Evolutionary conservation across 805 yeast genomes (phyloP).

Genomic region (Metschnikowia cerradonensis): DNA sequence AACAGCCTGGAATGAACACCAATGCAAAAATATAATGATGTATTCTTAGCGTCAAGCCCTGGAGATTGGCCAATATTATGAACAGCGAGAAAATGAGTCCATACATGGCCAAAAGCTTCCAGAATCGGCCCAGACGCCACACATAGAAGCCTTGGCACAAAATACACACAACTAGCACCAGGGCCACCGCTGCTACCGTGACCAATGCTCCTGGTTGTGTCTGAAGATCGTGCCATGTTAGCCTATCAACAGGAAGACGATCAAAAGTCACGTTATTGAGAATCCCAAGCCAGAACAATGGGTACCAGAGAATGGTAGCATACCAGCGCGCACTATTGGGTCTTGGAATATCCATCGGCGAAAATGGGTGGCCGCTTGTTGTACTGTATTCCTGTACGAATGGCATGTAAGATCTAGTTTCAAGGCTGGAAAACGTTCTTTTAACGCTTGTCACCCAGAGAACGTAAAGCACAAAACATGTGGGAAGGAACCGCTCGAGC

Average conservation of each 20-base stretch:
- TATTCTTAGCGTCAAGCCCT: conserved; percentile 69
- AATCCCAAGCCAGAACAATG: conserved; percentile 78
- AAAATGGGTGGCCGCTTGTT: neutral
- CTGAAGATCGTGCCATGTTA: conserved; percentile 66
- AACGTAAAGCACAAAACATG: conserved; percentile 64
- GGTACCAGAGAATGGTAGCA: conserved; percentile 57
- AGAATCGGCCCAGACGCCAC: conserved; percentile 74
- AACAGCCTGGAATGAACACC: conserved; percentile 77
- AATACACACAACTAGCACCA: conserved; percentile 48
- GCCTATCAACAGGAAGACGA: conserved; percentile 79
- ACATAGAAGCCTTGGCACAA: conserved; percentile 70
- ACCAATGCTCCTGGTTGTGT: conserved; percentile 73
- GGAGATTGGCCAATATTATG: conserved; percentile 32
- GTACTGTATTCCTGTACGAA: neutral
- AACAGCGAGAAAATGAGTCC: conserved; percentile 43
- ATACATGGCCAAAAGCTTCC: conserved; percentile 56
- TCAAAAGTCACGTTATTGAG: conserved; percentile 87
- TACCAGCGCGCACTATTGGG: conserved; percentile 3
- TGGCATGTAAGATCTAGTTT: neutral
- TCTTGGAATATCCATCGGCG: neutral
- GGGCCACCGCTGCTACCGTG: conserved; percentile 53
- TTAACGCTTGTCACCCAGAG: conserved; percentile 58
- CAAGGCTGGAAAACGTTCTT: conserved; percentile 39
- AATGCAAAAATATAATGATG: conserved; percentile 80
- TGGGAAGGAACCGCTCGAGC: conserved; percentile 70